These are phyloP conservation scores for Rhynchospora pubera DNA, from an alignment of 176 grass and related monocot genomes.

Conservation along the genomic window DNA sequence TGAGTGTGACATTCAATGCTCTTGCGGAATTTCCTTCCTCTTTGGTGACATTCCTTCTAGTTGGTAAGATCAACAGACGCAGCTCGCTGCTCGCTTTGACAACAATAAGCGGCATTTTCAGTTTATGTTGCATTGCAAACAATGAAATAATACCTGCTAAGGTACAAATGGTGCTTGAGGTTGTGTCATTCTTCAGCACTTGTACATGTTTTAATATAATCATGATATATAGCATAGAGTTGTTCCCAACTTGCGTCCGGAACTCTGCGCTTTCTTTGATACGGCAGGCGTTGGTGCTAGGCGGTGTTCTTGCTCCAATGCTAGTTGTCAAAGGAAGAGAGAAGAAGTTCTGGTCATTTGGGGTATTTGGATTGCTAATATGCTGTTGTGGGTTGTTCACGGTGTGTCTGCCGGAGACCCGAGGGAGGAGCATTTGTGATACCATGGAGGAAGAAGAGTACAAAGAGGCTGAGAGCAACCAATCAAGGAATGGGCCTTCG, in stretches of 20 bases:
- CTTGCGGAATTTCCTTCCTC: conserved; percentile 61
- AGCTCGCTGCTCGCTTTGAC: conserved; percentile 42
- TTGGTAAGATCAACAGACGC: conserved; percentile 49
- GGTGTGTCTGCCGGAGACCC: conserved; percentile 61
- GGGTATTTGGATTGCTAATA: conserved; percentile 58
- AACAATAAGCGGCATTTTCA: conserved; percentile 30
- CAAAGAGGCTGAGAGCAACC: conserved; percentile 26
- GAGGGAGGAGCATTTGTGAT: conserved; percentile 58
- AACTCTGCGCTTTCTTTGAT: conserved; percentile 69
- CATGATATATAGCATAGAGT: conserved; percentile 70
- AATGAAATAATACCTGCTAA: conserved; percentile 17
- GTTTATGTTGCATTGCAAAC: conserved; percentile 41
- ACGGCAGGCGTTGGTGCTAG: conserved; percentile 59
- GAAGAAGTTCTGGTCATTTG: conserved; percentile 57
- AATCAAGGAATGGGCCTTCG: neutral
- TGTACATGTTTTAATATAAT: conserved; percentile 64
- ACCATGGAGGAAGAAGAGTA: conserved; percentile 90
- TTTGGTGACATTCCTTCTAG: conserved; percentile 37
- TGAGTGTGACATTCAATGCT: conserved; percentile 76
- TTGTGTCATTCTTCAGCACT: conserved; percentile 63
- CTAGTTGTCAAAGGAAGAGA: conserved; percentile 58
- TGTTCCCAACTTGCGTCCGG: conserved; percentile 84
- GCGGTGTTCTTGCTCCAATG: conserved; percentile 57
- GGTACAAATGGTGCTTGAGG: conserved; percentile 49
- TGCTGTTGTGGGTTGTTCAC: conserved; percentile 43